Evolutionary conservation across 2,329 filamentous ascomycete genomes (phyloP).

Genomic region (Botrytis elliptica): DNA sequence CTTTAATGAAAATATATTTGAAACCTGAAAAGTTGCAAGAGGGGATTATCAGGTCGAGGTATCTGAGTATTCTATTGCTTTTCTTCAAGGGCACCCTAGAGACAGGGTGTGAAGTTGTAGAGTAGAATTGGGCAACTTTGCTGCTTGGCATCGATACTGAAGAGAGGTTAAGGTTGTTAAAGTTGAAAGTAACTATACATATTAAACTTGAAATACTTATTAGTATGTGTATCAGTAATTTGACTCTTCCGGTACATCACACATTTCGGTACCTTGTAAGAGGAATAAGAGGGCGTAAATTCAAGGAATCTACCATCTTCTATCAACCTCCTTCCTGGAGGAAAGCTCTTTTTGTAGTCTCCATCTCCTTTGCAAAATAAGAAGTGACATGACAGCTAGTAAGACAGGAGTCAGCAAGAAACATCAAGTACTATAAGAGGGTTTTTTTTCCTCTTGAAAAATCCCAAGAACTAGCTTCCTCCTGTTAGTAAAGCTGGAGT

Average conservation of each 20-base stretch:
- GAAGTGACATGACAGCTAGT: neutral
- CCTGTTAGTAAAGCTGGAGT: neutral
- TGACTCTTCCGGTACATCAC: neutral
- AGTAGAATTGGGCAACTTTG: too few species aligned
- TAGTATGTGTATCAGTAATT: neutral
- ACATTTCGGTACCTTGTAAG: neutral
- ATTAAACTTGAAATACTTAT: neutral
- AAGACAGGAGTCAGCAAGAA: neutral
- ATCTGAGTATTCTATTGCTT: neutral
- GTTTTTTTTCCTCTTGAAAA: neutral
- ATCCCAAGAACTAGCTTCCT: neutral
- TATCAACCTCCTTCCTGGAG: neutral
- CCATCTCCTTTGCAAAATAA: neutral
- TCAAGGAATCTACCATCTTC: neutral
- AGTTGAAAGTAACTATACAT: neutral
- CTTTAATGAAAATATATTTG: too few species aligned
- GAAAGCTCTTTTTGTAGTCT: neutral
- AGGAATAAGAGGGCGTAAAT: too few species aligned
- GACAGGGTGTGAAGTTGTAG: neutral
- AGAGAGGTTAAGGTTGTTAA: neutral
- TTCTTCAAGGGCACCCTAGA: too few species aligned
- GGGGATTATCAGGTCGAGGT: neutral
- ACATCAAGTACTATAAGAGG: rapidly evolving
- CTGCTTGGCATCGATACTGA: neutral
- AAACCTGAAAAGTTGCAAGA: neutral